Conservation (phyloP, 805 yeast genomes). For the Sugiyamaella qingdaonensis region DNA sequence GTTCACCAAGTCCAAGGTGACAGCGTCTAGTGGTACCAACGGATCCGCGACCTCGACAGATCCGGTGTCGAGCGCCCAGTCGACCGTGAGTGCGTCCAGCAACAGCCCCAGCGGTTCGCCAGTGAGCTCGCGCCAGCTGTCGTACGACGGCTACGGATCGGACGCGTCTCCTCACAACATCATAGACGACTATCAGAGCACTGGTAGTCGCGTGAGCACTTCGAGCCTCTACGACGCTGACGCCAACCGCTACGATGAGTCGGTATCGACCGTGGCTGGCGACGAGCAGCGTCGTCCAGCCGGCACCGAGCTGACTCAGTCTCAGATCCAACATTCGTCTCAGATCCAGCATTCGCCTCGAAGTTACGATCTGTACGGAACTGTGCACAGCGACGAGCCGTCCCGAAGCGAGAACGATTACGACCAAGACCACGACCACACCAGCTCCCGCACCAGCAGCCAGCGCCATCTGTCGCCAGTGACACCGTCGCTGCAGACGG, state of each 20-base stretch:
- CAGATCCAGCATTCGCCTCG: conserved; percentile 8
- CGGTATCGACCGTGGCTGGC: neutral
- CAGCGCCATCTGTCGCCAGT: conserved; percentile 4
- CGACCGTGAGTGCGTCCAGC: neutral
- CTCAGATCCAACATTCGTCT: neutral
- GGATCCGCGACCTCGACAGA: neutral
- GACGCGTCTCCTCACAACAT: conserved; percentile 1
- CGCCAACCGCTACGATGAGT: neutral
- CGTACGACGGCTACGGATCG: neutral
- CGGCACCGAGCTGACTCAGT: neutral
- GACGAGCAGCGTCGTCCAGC: neutral
- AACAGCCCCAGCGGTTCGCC: neutral
- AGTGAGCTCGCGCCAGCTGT: neutral
- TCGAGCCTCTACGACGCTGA: neutral
- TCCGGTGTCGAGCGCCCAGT: neutral
- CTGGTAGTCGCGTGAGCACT: neutral
- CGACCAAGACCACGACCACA: too few species aligned
- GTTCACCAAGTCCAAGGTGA: neutral
- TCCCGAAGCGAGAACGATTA: neutral
- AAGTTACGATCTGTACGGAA: conserved; percentile 4
- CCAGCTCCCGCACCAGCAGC: neutral
- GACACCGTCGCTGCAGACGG: conserved; percentile 11
- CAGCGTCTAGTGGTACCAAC: neutral
- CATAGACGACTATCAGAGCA: neutral
- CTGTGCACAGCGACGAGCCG: conserved; percentile 1